Percentiles rank a stretch among this genome's conserved stretches.
phyloP scores from a whole-genome alignment of 768 basidiomycete genomes.

The Tylopilus plumbeoviolaceoides region DNA sequence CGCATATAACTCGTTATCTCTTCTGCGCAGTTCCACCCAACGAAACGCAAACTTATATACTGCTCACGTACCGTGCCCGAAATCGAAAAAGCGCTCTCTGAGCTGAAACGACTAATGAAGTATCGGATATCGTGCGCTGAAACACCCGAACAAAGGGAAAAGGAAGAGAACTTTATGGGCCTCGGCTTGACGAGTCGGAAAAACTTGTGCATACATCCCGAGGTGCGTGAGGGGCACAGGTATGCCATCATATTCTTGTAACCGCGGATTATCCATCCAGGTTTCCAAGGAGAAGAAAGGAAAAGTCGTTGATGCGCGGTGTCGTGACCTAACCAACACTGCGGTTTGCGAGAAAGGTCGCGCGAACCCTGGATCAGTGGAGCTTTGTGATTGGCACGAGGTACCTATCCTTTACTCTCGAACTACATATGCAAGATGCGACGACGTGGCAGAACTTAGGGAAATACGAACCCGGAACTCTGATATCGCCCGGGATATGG shows the following conservation, averaged over 20 bases:
- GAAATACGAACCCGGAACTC: conserved; percentile 71
- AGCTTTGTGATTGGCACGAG: conserved; percentile 95
- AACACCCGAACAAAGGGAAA: conserved; percentile 66
- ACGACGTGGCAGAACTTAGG: conserved; percentile 63
- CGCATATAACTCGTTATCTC: background rate
- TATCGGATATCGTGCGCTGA: conserved; percentile 77
- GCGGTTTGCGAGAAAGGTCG: conserved; percentile 79
- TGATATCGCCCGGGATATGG: conserved; percentile 86
- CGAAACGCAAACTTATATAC: conserved; percentile 91
- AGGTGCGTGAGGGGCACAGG: conserved; percentile 45
- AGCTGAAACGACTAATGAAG: conserved; percentile 89
- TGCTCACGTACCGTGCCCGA: conserved; percentile 99
- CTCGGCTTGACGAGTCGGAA: conserved; percentile 93
- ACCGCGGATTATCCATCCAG: conserved; percentile 35
- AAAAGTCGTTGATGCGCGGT: conserved; percentile 93
- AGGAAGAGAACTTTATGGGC: conserved; percentile 81
- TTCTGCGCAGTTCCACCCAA: conserved; percentile 74
- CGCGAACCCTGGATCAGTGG: conserved; percentile 83
- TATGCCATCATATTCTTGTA: background rate
- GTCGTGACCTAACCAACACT: conserved; percentile 90
- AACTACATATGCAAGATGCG: background rate
- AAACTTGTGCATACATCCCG: conserved; percentile 94
- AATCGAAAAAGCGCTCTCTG: conserved; percentile 96
- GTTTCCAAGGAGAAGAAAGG: conserved; percentile 99
- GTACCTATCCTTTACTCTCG: conserved; percentile 39